Evolutionary conservation across 176 grass and related monocot species (phyloP).

Genomic region (Canna indica): DNA sequence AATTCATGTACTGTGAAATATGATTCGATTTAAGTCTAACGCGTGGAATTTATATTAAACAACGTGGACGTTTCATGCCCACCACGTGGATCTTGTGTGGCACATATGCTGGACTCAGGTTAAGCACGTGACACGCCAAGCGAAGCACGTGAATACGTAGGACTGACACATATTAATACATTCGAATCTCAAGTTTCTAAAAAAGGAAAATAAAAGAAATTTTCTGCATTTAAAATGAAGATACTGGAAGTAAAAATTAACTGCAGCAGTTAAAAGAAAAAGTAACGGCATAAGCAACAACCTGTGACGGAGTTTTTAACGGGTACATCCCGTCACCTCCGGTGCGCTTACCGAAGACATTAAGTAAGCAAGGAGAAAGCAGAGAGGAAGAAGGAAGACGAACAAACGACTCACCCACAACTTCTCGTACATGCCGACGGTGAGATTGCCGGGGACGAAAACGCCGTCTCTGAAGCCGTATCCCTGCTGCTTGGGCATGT

Average conservation of each 20-base stretch:
- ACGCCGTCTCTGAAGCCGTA: constrained; percentile 30
- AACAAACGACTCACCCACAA: constrained; percentile 42
- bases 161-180: too few relatives aligned
- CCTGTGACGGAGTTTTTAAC: too few relatives aligned
- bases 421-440: constrained; percentile 89
- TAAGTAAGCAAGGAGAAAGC: neutral
- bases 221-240: neutral
- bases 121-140: too few relatives aligned
- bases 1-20: too few relatives aligned
- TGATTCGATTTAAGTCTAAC: neutral
- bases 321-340: neutral
- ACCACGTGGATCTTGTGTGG: neutral
- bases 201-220: too few relatives aligned
- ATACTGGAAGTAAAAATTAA: too few relatives aligned
- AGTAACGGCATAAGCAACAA: too few relatives aligned
- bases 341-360: neutral
- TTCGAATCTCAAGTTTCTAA: too few relatives aligned
- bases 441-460: constrained; percentile 64
- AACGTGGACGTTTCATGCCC: neutral
- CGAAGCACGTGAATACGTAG: too few relatives aligned
- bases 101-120: neutral
- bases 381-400: neutral
- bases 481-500: constrained; percentile 55
- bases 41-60: neutral
- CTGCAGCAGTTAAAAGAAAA: too few relatives aligned